Conservation (phyloP, 371 early-diverging fungal species). For the Blastocladiella emersonii region DNA sequence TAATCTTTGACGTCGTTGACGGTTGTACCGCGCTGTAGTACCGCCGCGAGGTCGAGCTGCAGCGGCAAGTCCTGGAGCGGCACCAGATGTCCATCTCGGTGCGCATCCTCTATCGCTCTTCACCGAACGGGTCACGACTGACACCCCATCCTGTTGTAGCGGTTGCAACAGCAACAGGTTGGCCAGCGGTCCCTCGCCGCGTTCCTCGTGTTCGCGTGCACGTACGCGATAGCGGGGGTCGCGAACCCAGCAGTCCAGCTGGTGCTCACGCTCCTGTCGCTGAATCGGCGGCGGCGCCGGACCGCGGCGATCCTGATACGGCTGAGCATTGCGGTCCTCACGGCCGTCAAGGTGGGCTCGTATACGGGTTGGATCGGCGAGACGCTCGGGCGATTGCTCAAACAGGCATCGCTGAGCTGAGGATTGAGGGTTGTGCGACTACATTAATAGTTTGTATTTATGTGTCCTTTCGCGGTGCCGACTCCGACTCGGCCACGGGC, state of each 20-base stretch:
- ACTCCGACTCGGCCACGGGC: no score
- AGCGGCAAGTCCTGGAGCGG: not conserved
- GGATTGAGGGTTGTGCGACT: no score
- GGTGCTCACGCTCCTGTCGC: not conserved
- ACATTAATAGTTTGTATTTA: not conserved
- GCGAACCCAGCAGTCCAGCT: not conserved
- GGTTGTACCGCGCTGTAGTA: not conserved
- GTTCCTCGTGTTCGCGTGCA: not conserved
- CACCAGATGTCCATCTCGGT: not conserved
- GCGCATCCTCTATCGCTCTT: no score
- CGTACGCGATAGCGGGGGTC: not conserved
- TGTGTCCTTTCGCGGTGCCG: no score
- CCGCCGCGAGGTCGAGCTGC: not conserved
- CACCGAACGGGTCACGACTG: no score
- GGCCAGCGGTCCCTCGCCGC: not conserved
- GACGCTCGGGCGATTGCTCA: no score
- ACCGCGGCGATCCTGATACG: not conserved
- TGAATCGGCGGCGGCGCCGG: not conserved
- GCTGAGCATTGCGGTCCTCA: not conserved
- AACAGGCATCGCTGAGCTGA: no score
- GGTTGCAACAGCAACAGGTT: not conserved
- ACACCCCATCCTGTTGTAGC: no score
- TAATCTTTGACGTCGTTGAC: not conserved
- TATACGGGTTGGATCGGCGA: not conserved
- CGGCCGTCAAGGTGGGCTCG: not conserved